Evolutionary conservation across 148 eudicot genomes (phyloP), one percentile per base, ranked within the genome.

Genomic region (Polygonum maritimum): DNA sequence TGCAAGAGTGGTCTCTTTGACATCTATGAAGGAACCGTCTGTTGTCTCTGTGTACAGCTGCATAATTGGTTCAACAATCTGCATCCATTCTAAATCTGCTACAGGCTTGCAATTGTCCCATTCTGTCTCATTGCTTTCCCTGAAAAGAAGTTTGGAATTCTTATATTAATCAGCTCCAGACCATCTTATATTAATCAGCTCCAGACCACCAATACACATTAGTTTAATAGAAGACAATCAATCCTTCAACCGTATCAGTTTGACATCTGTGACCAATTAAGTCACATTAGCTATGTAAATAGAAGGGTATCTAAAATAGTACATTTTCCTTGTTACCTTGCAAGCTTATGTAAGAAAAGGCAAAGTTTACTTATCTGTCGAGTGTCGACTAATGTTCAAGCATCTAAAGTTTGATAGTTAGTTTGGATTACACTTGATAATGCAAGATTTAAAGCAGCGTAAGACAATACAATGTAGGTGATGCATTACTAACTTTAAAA

Each of bases 41-140:
- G 89, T 86, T 48, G 89, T 78, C 78, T 86, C 89, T 0, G 81
- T 82, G 75, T 84, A 86, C 31, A 77, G 82, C 76, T 55, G 76
- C 89, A 86, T 86, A 14, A 86, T 78, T 1, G 89, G 87, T 60
- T 83, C 82, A 19, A 80, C 89, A 75, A 82, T 82, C 78, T 84
- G 80, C 77, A 80, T 86, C 87, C 85, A 86, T 26, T 82, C 77
- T 75, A 63, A 75, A 14, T 86, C 82, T n/a, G 65, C 70, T 13
- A 69, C 22, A 16, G 79, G 82, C 36, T 57, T 80, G 75, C 78
- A 80, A 16, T 80, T 80, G 45, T 84, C 89, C 89, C 89, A 86
- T 39, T 84, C 85, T 5, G 67, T 78, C 57, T 77, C 82, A 3
- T 44, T 72, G 41, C 76, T 70, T 76, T 79, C 57, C 80, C 88